These are phyloP conservation scores for Helotiales sp. DNA, from an alignment of 2,329 filamentous ascomycete genomes.

Conservation along the genomic window DNA sequence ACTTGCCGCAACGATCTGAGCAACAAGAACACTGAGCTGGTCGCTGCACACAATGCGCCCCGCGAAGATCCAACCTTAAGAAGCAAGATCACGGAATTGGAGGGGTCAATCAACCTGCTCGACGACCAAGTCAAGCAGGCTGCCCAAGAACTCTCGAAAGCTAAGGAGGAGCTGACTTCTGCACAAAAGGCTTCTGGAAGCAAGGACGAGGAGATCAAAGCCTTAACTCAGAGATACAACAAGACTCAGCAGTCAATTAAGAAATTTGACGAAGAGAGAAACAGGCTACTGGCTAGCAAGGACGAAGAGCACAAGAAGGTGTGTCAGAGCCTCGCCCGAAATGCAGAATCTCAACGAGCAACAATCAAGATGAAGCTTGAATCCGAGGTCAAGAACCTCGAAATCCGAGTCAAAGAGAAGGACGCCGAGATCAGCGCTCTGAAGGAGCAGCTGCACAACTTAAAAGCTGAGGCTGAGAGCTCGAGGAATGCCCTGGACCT, in stretches of 20 bases:
- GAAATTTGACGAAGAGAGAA: slow-evolving; percentile 28
- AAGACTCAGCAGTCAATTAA: slow-evolving; percentile 27
- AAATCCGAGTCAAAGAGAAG: slow-evolving; percentile 14
- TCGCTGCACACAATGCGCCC: slow-evolving; percentile 11
- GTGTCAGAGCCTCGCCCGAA: slow-evolving; percentile 20
- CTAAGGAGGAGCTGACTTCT: slow-evolving; percentile 16
- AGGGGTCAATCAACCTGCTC: slow-evolving; percentile 23
- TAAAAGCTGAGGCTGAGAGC: neutral
- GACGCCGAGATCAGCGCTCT: slow-evolving; percentile 8
- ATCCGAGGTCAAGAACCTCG: slow-evolving; percentile 17
- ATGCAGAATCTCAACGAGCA: slow-evolving; percentile 14
- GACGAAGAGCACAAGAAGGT: slow-evolving; percentile 32
- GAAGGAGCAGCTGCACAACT: neutral
- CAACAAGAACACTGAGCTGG: slow-evolving; percentile 25
- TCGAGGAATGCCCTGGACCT: neutral
- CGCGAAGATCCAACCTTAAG: slow-evolving; percentile 24
- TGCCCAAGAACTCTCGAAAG: slow-evolving; percentile 33
- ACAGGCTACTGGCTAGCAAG: slow-evolving; percentile 20
- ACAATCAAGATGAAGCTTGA: slow-evolving; percentile 18
- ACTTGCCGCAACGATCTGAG: slow-evolving; percentile 20
- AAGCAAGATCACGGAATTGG: slow-evolving; percentile 23
- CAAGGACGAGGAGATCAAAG: slow-evolving; percentile 13
- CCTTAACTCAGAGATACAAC: slow-evolving; percentile 13
- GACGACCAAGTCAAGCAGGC: slow-evolving; percentile 34
- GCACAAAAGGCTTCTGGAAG: slow-evolving; percentile 7